A percentile compares a stretch with the other conserved stretches of the same genome.
Conservation (phyloP, 202 grass and related monocot genomes). For the Eragrostis tef region DNA sequence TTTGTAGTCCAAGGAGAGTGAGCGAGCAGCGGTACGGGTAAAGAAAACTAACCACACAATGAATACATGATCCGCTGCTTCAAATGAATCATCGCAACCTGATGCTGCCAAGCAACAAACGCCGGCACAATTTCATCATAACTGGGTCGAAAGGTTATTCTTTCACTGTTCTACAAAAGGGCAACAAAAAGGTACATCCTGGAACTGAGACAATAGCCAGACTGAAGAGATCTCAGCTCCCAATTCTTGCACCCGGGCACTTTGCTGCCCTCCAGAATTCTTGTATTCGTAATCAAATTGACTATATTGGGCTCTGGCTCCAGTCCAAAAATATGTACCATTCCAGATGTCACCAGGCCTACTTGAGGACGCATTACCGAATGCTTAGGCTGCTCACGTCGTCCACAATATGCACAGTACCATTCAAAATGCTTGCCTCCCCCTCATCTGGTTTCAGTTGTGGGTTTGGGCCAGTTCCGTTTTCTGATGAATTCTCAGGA, state of each 20-base stretch:
- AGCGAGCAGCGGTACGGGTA: constrained; percentile 11
- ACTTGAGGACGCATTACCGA: constrained; percentile 52
- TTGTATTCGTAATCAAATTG: constrained; percentile 36
- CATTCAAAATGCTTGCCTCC: constrained; percentile 60
- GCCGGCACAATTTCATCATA: constrained; percentile 30
- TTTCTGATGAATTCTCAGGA: constrained; percentile 67
- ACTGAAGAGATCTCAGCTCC: constrained; percentile 43
- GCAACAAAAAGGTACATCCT: constrained; percentile 54
- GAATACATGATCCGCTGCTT: constrained; percentile 53
- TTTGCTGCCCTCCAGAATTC: constrained; percentile 37
- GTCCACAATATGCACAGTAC: constrained; percentile 66
- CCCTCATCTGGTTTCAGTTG: constrained; percentile 43
- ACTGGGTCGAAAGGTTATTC: constrained; percentile 48
- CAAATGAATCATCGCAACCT: constrained; percentile 58
- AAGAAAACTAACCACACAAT: constrained; percentile 55
- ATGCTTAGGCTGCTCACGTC: constrained; percentile 76
- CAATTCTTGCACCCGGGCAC: constrained; percentile 46
- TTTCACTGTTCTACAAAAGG: constrained; percentile 50
- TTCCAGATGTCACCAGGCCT: constrained; percentile 47
- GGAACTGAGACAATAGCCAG: constrained; percentile 48
- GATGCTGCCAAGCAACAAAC: constrained; percentile 48
- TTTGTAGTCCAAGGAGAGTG: constrained; percentile 48
- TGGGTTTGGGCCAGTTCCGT: constrained; percentile 57
- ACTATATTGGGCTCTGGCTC: constrained; percentile 46
- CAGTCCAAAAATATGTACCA: constrained; percentile 45